phyloP scores from a whole-genome alignment of 495 filamentous ascomycete genomes.

The Penicillium subrubescens region DNA sequence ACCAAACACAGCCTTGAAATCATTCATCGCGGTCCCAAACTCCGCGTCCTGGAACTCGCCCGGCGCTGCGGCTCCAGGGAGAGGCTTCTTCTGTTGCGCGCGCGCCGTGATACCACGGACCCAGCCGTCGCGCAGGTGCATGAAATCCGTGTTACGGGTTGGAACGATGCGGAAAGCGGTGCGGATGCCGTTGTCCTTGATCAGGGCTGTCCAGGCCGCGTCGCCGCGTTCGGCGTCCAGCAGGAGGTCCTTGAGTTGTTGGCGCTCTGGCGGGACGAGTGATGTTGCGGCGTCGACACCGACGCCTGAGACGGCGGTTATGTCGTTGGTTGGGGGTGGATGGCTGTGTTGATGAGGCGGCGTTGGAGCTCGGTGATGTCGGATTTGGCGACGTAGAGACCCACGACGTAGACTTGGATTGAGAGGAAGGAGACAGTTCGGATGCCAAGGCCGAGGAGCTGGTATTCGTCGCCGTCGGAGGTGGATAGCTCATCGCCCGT shows the following conservation, averaged over 20 bases:
- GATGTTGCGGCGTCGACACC: slow-evolving; percentile 72
- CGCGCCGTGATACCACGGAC: slow-evolving; percentile 78
- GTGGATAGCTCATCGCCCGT: slow-evolving; percentile 37
- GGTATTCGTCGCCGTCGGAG: slow-evolving; percentile 66
- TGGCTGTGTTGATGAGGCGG: slow-evolving; percentile 51
- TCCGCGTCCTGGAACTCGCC: slow-evolving; percentile 63
- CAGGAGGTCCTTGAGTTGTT: slow-evolving; percentile 64
- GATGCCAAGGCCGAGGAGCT: slow-evolving; percentile 82
- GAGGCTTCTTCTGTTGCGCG: slow-evolving; percentile 48
- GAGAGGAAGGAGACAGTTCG: slow-evolving; percentile 85
- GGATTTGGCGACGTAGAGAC: slow-evolving; percentile 79
- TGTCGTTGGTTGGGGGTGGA: slow-evolving; percentile 43
- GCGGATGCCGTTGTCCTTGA: slow-evolving; percentile 62
- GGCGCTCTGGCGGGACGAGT: slow-evolving; percentile 77
- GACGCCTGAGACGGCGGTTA: slow-evolving; percentile 48
- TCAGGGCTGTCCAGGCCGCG: slow-evolving; percentile 69
- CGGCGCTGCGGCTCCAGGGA: slow-evolving; percentile 15
- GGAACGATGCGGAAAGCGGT: slow-evolving; percentile 81
- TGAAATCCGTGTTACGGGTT: slow-evolving; percentile 85
- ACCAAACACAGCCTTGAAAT: slow-evolving; percentile 78
- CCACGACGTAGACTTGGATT: slow-evolving; percentile 95
- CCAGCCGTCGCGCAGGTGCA: slow-evolving; percentile 88
- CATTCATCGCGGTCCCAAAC: slow-evolving; percentile 69
- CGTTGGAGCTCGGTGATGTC: slow-evolving; percentile 66
- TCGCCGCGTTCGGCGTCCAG: slow-evolving; percentile 69